A percentile compares a stretch with the other conserved stretches of the same genome.
Conservation (phyloP, 2,329 filamentous ascomycete species). For the Fusarium coicis region DNA sequence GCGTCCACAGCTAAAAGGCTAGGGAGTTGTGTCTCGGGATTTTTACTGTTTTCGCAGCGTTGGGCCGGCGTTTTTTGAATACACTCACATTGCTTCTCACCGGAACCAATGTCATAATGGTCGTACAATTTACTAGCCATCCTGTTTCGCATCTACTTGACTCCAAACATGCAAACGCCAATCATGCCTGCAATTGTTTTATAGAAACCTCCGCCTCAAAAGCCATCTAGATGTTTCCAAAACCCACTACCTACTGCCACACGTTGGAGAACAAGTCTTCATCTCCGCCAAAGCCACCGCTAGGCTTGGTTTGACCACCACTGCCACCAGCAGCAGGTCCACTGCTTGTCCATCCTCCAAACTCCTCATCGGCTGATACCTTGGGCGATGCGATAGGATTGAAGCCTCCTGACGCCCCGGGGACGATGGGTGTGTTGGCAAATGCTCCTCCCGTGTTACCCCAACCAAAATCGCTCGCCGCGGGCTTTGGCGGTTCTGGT, state of each 20-base stretch:
- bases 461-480: conserved; percentile 72
- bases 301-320: conserved; percentile 59
- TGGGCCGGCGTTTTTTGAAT: conserved; percentile 37
- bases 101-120: background rate
- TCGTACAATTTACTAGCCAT: conserved; percentile 25
- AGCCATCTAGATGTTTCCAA: conserved; percentile 26
- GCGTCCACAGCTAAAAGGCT: background rate
- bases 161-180: conserved; percentile 50
- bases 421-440: conserved; percentile 69
- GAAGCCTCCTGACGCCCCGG: conserved; percentile 73
- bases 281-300: conserved; percentile 70
- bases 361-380: conserved; percentile 91
- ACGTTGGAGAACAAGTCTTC: conserved; percentile 97
- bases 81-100: conserved; percentile 27
- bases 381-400: conserved; percentile 65
- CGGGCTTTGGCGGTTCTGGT: conserved; percentile 58
- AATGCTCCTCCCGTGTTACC: conserved; percentile 60
- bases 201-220: conserved; percentile 27
- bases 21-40: conserved; percentile 5
- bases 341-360: conserved; percentile 92
- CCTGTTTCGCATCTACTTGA: conserved; percentile 47
- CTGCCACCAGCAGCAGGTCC: conserved; percentile 54
- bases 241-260: conserved; percentile 73
- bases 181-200: conserved; percentile 46
- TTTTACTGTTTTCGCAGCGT: conserved; percentile 32